Evolutionary conservation across 768 basidiomycete species (phyloP), one percentile per base, ranked within the genome.

Genomic region (Xanthoconium purpureum): DNA sequence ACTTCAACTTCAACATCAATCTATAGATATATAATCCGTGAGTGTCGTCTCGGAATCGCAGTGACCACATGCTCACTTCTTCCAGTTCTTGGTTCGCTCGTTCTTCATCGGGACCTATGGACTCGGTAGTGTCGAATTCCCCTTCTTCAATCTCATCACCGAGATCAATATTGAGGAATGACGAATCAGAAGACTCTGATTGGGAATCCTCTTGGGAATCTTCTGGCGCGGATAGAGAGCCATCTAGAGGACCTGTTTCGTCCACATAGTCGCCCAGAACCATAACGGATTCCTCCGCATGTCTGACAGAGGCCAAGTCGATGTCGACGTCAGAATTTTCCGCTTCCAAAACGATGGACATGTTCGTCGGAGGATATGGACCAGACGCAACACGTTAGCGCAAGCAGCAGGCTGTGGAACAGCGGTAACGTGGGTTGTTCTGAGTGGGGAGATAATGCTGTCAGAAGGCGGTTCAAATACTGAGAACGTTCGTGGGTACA

Each of bases 121-220:
- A 69, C n/a, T 48, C 67, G 6, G 37, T 29, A 15, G 49, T 1
- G 11, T 54, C 57, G 15, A 59, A 52, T 28, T 66, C 66, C 14
- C 51, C 57, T 5, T 66, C 62, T 18, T 54, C 59, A 4, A 35
- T 46, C 14, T 58, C 64, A 14, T 55, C 54, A 14, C n/a, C 54
- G 11, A 61, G 57, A 42, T 50, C 60, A 3, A 66, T 47, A 32
- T 66, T 37, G 17, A 64, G 32, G 55, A 57, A 67, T 24, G 65
- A 69, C 3, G 52, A 53, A 40, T 69, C 56, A 7, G 57, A 69
- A 24, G 61, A 50, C 32, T 48, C 55, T 11, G 66, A 66, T 20
- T 37, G 51, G 44, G 20, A 52, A 13, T 62, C 66, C n/a, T 58
- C 62, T n/a, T 17, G 11, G 1, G 8, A 38, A 33, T 49, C 20